A percentile compares a stretch with the other conserved stretches of the same genome.
These are phyloP conservation scores for Trichoderma endophyticum DNA, from an alignment of 2,329 filamentous ascomycete genomes.

Conservation along the genomic window DNA sequence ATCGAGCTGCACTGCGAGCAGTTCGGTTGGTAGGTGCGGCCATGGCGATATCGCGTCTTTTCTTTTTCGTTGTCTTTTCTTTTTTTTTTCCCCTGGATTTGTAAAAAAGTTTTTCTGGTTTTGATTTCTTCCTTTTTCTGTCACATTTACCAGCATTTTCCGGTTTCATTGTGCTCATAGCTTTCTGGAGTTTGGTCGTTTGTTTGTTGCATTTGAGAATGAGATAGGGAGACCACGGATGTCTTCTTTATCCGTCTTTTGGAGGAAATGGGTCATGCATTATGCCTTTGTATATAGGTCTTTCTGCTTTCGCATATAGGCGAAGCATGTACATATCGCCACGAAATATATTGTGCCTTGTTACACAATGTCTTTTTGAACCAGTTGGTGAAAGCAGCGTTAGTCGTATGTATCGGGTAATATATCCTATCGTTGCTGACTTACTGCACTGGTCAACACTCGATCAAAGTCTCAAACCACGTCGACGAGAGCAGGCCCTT, in stretches of 20 bases:
- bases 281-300: not conserved
- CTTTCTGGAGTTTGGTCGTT: not conserved
- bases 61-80: not conserved
- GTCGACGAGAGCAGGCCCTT: not conserved
- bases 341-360: not conserved
- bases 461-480: not conserved
- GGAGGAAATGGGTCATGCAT: not conserved
- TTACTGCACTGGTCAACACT: not conserved
- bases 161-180: not conserved
- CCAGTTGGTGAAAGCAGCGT: not conserved
- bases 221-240: not conserved
- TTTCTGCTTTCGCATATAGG: not conserved
- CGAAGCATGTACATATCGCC: not conserved
- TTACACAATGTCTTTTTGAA: not conserved
- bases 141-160: not conserved
- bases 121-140: not conserved
- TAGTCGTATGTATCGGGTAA: not conserved
- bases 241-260: not conserved
- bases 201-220: not conserved
- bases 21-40: conserved; percentile 40
- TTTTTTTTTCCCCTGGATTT: not conserved
- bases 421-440: not conserved
- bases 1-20: conserved; percentile 49
- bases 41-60: not conserved
- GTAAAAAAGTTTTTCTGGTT: not conserved